phyloP scores from a whole-genome alignment of 2,329 filamentous ascomycete genomes.

The Botryotinia narcissicola region DNA sequence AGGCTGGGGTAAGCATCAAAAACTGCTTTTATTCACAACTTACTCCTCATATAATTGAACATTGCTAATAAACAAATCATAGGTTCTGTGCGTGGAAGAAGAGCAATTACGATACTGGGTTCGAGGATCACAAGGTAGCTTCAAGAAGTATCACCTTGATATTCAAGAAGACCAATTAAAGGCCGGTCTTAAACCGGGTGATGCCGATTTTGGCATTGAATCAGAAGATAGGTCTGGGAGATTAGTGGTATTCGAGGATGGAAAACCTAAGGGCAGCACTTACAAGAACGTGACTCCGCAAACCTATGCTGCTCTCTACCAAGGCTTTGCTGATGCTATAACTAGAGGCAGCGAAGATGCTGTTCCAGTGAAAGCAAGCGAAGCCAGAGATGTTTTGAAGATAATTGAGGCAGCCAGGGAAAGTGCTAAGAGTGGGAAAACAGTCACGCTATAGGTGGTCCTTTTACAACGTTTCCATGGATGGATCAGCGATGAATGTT shows the following conservation, averaged over 20 bases:
- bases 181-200: constrained; percentile 58
- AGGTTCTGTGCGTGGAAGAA: constrained; percentile 62
- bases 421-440: constrained; percentile 50
- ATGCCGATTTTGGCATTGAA: constrained; percentile 65
- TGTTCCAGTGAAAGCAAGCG: constrained; percentile 53
- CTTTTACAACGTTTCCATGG: not conserved
- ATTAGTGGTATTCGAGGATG: constrained; percentile 54
- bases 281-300: constrained; percentile 60
- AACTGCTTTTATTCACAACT: not conserved
- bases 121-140: constrained; percentile 70
- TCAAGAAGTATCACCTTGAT: constrained; percentile 69
- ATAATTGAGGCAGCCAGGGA: constrained; percentile 55
- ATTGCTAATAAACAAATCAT: not conserved
- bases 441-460: not conserved
- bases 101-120: constrained; percentile 76
- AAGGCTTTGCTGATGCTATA: constrained; percentile 51
- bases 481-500: not conserved
- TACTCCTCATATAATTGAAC: not conserved
- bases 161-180: constrained; percentile 73
- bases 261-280: constrained; percentile 46
- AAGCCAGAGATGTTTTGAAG: constrained; percentile 52
- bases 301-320: constrained; percentile 70
- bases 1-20: constrained; percentile 51
- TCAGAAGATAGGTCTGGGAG: constrained; percentile 55
- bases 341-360: constrained; percentile 46